A percentile compares a stretch with the other conserved stretches of the same genome.
phyloP scores from a whole-genome alignment of 1,284 basidiomycete genomes.

The Earliella scabrosa region DNA sequence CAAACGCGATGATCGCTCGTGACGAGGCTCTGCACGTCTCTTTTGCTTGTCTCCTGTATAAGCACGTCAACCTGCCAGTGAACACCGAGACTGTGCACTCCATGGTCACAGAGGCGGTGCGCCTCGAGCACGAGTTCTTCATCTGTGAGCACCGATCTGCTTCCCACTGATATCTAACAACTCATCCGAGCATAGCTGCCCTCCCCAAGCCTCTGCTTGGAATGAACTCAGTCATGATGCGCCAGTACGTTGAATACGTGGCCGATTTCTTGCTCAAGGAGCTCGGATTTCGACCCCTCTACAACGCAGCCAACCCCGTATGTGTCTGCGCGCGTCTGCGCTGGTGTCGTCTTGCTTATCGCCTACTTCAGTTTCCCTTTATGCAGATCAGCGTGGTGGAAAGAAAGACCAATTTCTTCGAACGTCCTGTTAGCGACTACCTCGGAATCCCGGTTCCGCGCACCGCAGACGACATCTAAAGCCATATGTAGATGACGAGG shows the following conservation, averaged over 20 bases:
- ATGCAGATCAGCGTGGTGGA: conserved; percentile 72
- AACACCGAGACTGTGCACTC: background rate
- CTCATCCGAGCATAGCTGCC: no score
- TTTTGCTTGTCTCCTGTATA: conserved; percentile 94
- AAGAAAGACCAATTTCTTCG: conserved; percentile 47
- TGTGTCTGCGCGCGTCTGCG: no score
- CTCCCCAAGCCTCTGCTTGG: conserved; percentile 41
- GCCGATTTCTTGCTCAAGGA: conserved; percentile 66
- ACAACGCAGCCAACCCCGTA: conserved; percentile 31
- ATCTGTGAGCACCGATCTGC: background rate
- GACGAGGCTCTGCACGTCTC: conserved; percentile 99
- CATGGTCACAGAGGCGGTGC: background rate
- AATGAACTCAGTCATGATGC: conserved; percentile 58
- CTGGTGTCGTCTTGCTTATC: no score
- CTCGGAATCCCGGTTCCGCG: no score
- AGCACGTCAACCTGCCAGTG: conserved; percentile 68
- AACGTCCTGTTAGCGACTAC: no score
- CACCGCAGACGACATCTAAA: no score
- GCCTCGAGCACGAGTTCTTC: background rate
- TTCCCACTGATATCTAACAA: no score
- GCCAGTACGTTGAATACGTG: conserved; percentile 72
- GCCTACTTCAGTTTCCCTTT: conserved; percentile 56
- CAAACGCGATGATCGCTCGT: conserved; percentile 95
- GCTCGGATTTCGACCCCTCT: conserved; percentile 60
- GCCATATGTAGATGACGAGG: no score